Base-by-base conservation (phyloP, 805 yeast species). In the Nakazawaea ishiwadae region DNA sequence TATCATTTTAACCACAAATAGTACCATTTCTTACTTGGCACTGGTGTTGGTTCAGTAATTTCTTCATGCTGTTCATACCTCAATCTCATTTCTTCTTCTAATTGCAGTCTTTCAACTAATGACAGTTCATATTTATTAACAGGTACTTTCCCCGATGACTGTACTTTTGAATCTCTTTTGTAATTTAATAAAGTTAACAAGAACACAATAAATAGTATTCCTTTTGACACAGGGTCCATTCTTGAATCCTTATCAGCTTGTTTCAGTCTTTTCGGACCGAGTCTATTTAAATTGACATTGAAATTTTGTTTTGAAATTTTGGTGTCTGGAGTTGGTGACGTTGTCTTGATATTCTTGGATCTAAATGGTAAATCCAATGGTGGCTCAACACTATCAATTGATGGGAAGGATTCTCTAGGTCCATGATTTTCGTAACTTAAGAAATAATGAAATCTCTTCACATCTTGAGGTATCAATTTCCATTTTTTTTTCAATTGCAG, bases 381-480 rank as follows among this genome's bases (percentile, higher is more conserved):
- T 6, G 67, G 56, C 4, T 53, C 58, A 20, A 51, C 48, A n/a
- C 66, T 56, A 43, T 63, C 66, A 65, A 76, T 67, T 48, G 62
- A 59, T 14, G 60, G 59, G 42, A 81, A 71, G 16, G 74, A 73
- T 36, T 74, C 79, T 47, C 95, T 67, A 1, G 78, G 81, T 0
- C 89, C 93, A 71, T 84, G 76, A 36, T 81, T 67, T 2, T 90
- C 90, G 58, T 79, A 84, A 0, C 81, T 70, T 23, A 81, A 68
- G 61, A 71, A 80, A 55, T 77, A 81, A 8, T 77, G 70, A 48
- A 81, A 63, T 46, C 72, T 65, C 53, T 82, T 81, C 39, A 71
- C 71, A 38, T 73, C 69, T 10, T 46, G 46, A 4, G 75, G 65
- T 34, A 81, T 48, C 31, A 64, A 58, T 2, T 57, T 56, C 95